Conservation (phyloP, 805 yeast species). For the Metschnikowia proteae region DNA sequence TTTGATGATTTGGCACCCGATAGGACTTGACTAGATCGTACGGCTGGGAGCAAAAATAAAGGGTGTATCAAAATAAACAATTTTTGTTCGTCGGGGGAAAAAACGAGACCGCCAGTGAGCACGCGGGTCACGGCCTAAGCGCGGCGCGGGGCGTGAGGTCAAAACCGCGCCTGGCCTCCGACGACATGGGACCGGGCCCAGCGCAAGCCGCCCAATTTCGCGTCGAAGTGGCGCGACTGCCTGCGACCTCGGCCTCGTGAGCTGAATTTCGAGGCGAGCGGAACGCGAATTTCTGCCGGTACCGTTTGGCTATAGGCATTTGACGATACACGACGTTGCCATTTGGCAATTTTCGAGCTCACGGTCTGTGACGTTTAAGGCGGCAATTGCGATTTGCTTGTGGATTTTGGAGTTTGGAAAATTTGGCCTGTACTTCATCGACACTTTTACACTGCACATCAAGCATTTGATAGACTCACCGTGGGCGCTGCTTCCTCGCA, state of each 20-base stretch:
- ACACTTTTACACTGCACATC: too few species aligned
- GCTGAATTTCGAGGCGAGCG: neutral
- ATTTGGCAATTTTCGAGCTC: too few species aligned
- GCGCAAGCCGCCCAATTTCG: neutral
- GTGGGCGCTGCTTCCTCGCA: too few species aligned
- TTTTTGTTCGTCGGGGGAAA: neutral
- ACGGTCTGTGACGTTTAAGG: too few species aligned
- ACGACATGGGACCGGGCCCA: neutral
- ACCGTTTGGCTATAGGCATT: too few species aligned
- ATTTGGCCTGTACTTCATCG: too few species aligned
- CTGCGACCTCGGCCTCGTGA: neutral
- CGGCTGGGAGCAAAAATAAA: neutral
- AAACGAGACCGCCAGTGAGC: neutral
- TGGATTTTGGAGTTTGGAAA: too few species aligned
- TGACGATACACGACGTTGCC: too few species aligned
- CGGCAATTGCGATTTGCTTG: too few species aligned
- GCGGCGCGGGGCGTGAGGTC: neutral
- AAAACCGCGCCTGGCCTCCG: neutral
- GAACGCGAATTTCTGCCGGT: neutral
- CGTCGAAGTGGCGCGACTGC: neutral
- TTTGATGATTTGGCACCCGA: neutral
- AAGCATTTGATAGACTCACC: too few species aligned
- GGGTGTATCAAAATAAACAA: neutral
- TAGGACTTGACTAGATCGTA: neutral
- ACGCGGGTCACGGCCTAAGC: conserved; percentile 1